These are phyloP conservation scores for Pseudoturritis turrita DNA, from an alignment of 345 rosid genomes.

Conservation along the genomic window DNA sequence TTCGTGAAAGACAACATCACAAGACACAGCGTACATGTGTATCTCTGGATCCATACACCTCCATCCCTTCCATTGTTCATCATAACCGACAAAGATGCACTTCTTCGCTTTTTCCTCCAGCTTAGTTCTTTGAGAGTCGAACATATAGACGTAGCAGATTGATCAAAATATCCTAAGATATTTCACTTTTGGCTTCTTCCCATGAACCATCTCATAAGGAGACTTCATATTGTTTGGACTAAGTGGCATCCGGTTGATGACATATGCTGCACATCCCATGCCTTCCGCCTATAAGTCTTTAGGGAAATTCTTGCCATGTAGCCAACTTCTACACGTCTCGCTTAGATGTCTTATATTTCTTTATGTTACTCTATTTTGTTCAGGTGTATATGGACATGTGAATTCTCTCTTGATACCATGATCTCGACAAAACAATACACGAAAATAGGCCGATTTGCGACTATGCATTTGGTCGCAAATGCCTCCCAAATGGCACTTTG, in stretches of 20 bases:
- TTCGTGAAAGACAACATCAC: constrained; percentile 24
- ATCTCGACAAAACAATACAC: no score
- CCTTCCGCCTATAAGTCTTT: background rate
- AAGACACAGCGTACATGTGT: background rate
- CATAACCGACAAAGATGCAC: constrained; percentile 21
- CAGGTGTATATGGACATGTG: background rate
- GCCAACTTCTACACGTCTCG: background rate
- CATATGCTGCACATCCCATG: constrained; percentile 10
- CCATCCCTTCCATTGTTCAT: constrained; percentile 12
- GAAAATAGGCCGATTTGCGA: no score
- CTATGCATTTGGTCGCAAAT: no score
- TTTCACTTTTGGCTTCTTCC: background rate
- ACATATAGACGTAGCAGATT: background rate
- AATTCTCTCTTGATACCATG: no score
- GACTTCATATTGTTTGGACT: background rate
- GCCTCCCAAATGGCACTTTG: no score
- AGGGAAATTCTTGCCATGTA: background rate
- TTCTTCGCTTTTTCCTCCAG: background rate
- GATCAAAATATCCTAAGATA: background rate
- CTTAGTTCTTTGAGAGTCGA: background rate
- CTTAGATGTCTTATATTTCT: background rate
- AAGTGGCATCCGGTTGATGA: background rate
- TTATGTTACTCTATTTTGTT: background rate
- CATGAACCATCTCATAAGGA: background rate
- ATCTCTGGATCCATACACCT: constrained; percentile 24